Conservation (phyloP, 352 stramenopile species). For the Blastocystis hominis region DNA sequence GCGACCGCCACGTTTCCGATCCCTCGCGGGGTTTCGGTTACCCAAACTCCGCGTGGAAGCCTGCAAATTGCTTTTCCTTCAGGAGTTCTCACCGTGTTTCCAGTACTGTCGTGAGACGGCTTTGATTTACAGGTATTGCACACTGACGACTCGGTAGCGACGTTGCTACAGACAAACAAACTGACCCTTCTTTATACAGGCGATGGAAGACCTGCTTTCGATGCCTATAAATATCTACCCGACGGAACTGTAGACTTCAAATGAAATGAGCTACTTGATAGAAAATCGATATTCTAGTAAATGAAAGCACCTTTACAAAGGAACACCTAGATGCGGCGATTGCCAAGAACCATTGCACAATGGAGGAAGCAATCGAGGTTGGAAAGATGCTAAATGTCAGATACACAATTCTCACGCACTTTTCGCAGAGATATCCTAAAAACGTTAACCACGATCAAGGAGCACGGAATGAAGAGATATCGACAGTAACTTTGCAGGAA, state of each 20-base stretch:
- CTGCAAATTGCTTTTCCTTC: not conserved
- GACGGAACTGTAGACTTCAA: not conserved
- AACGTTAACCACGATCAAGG: conserved; percentile 20
- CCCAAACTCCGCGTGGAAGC: not conserved
- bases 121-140: conserved; percentile 26
- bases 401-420: conserved; percentile 54
- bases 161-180: not conserved
- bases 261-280: not conserved
- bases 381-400: not conserved
- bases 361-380: conserved; percentile 32
- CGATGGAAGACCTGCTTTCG: conserved; percentile 27
- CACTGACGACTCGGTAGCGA: conserved; percentile 6
- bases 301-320: conserved; percentile 56
- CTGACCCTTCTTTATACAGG: conserved; percentile 35
- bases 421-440: conserved; percentile 57
- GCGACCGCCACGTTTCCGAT: not conserved
- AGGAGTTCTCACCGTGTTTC: not conserved
- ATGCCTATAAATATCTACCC: not conserved
- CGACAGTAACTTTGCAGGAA: not conserved
- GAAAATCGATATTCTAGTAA: conserved; percentile 36
- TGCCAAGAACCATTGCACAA: conserved; percentile 52
- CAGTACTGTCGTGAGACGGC: not conserved
- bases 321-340: conserved; percentile 10
- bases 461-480: not conserved
- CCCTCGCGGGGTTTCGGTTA: not conserved